A percentile compares a stretch with the other conserved stretches of the same genome.
Conservation (phyloP, 768 basidiomycete species). For the Tylopilus balloui region DNA sequence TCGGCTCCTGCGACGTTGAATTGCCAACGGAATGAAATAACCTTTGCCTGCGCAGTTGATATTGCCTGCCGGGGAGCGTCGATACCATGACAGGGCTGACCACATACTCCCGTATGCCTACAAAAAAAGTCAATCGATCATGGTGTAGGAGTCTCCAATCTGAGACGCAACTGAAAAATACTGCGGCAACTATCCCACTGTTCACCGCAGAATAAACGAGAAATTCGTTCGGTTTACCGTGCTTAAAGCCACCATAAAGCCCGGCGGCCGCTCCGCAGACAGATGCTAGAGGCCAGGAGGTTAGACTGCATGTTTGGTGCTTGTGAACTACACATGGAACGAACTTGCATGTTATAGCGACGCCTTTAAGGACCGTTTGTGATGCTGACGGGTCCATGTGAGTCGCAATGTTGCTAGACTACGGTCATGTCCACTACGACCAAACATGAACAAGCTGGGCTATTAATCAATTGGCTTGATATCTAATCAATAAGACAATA, state of each 20-base stretch:
- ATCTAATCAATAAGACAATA: no score
- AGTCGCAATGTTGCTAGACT: no score
- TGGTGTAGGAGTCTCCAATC: background rate
- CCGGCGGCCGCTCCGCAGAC: slow-evolving; percentile 46
- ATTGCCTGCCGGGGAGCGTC: slow-evolving; percentile 44
- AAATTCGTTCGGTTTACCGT: slow-evolving; percentile 45
- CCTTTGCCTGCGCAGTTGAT: slow-evolving; percentile 37
- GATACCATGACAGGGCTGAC: slow-evolving; percentile 58
- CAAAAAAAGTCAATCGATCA: background rate
- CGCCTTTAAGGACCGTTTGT: slow-evolving; percentile 51
- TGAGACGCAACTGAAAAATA: slow-evolving; percentile 68
- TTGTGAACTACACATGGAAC: slow-evolving; percentile 32
- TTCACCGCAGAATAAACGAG: slow-evolving; percentile 65
- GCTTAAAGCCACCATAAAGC: slow-evolving; percentile 43
- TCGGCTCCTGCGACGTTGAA: slow-evolving; percentile 9
- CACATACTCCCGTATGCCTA: slow-evolving; percentile 75
- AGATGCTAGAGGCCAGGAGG: slow-evolving; percentile 44
- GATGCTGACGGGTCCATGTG: slow-evolving; percentile 32
- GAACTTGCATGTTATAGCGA: slow-evolving; percentile 76
- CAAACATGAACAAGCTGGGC: no score
- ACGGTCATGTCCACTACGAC: no score
- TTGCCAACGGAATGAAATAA: slow-evolving; percentile 22
- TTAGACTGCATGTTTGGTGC: slow-evolving; percentile 20
- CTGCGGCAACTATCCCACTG: slow-evolving; percentile 62
- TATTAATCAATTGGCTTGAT: no score